Conservation (phyloP, 306 rosid species). For the Pyrus betulifolia region DNA sequence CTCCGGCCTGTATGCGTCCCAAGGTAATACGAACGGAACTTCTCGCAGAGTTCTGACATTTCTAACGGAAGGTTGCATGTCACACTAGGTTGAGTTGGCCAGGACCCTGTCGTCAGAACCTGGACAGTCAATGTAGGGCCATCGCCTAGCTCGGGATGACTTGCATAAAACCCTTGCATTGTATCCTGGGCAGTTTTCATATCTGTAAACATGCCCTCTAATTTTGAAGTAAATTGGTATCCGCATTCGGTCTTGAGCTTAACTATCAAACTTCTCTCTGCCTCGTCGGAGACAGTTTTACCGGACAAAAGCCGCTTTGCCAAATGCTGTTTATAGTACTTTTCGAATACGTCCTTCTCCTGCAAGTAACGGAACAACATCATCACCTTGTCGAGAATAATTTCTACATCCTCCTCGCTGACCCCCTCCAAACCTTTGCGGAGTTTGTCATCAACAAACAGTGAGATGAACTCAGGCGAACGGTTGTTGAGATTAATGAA, state of each 20-base stretch:
- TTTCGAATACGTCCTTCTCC: slow-evolving; percentile 77
- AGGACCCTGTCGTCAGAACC: slow-evolving; percentile 72
- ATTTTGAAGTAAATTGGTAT: slow-evolving; percentile 66
- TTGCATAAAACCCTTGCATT: slow-evolving; percentile 64
- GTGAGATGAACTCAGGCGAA: slow-evolving; percentile 76
- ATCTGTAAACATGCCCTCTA: slow-evolving; percentile 84
- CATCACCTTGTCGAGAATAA: slow-evolving; percentile 80
- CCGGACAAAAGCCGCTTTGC: slow-evolving; percentile 85
- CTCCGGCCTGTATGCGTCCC: slow-evolving; percentile 70
- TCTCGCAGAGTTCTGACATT: slow-evolving; percentile 61
- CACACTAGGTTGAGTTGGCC: slow-evolving; percentile 72
- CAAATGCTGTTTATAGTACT: slow-evolving; percentile 79
- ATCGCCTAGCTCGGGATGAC: slow-evolving; percentile 49
- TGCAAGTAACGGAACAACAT: slow-evolving; percentile 70
- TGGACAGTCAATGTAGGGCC: slow-evolving; percentile 74
- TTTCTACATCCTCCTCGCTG: slow-evolving; percentile 89
- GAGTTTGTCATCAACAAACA: slow-evolving; percentile 74
- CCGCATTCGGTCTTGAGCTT: slow-evolving; percentile 90
- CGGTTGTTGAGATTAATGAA: slow-evolving; percentile 67
- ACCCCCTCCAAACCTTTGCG: slow-evolving; percentile 76
- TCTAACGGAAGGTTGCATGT: slow-evolving; percentile 80
- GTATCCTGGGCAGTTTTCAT: slow-evolving; percentile 78
- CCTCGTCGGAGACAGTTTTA: slow-evolving; percentile 74
- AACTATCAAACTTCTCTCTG: slow-evolving; percentile 74
- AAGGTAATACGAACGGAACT: slow-evolving; percentile 69